Conservation (phyloP, 2,329 filamentous ascomycete species). For the Fusarium tjaetaba region DNA sequence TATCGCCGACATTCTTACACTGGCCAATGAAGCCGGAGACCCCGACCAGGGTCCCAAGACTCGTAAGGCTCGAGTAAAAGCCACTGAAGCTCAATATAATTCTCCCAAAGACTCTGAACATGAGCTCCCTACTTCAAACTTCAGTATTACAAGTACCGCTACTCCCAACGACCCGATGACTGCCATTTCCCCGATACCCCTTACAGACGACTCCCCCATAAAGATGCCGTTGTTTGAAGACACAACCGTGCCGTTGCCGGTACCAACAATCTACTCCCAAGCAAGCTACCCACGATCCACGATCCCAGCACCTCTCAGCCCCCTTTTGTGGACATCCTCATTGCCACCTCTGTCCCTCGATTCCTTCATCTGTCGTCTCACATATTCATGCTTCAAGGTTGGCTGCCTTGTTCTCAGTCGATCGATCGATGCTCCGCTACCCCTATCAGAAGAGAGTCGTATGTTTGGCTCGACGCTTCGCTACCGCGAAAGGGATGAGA, state of each 20-base stretch:
- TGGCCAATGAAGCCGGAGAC: background rate
- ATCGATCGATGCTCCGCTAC: background rate
- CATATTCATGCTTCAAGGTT: background rate
- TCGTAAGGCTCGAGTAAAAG: background rate
- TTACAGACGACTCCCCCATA: background rate
- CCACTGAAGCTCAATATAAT: rapidly evolving
- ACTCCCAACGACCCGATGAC: too few relatives aligned
- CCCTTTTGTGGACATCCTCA: background rate
- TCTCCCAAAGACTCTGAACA: background rate
- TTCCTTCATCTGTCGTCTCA: background rate
- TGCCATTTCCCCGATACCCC: too few relatives aligned
- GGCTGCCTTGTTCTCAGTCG: background rate
- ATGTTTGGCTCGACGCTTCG: conserved; percentile 1
- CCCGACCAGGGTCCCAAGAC: background rate
- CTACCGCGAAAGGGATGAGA: background rate
- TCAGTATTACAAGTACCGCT: too few relatives aligned
- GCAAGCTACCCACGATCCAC: background rate
- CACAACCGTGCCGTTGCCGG: background rate
- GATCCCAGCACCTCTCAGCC: background rate
- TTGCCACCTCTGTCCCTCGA: background rate
- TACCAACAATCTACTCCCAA: background rate
- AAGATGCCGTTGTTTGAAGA: background rate
- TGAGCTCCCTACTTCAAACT: background rate
- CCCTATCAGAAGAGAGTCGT: background rate
- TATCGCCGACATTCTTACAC: background rate